Conservation (phyloP, 495 filamentous ascomycete species). For the Penicillium riverlandense region DNA sequence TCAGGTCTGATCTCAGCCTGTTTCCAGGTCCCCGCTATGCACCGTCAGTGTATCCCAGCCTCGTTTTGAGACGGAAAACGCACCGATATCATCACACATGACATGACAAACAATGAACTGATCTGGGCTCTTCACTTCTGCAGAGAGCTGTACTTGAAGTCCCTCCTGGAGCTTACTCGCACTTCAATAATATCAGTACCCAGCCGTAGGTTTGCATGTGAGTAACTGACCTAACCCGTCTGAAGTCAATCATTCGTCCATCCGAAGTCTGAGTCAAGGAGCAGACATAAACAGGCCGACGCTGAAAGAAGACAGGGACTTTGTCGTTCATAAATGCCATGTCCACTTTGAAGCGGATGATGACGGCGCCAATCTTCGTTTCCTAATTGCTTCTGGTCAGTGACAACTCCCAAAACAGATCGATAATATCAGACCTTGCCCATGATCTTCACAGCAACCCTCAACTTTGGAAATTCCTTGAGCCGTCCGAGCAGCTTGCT, state of each 20-base stretch:
- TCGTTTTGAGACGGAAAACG: neutral
- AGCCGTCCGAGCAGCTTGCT: conserved; percentile 55
- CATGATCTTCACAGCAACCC: conserved; percentile 46
- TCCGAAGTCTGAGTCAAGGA: conserved; percentile 72
- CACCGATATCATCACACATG: conserved; percentile 84
- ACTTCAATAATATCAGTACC: conserved; percentile 27
- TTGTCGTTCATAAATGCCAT: conserved; percentile 69
- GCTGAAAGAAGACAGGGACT: conserved; percentile 51
- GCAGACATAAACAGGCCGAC: conserved; percentile 57
- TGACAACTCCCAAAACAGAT: no score
- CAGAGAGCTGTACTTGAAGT: conserved; percentile 55
- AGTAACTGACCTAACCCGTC: conserved; percentile 52
- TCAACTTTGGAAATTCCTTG: conserved; percentile 68
- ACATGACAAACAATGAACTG: conserved; percentile 65
- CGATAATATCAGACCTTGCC: conserved; percentile 33
- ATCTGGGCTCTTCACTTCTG: conserved; percentile 43
- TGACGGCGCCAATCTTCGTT: conserved; percentile 37
- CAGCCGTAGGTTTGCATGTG: neutral
- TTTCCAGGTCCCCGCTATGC: conserved; percentile 66
- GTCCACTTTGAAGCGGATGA: conserved; percentile 57
- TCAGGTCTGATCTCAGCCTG: conserved; percentile 54
- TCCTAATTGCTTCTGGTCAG: conserved; percentile 15
- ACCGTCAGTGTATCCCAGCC: neutral
- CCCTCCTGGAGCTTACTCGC: conserved; percentile 58
- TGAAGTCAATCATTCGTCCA: conserved; percentile 69